Base-by-base conservation (phyloP, 768 basidiomycete genomes). In the Boletus tylopilopsis region DNA sequence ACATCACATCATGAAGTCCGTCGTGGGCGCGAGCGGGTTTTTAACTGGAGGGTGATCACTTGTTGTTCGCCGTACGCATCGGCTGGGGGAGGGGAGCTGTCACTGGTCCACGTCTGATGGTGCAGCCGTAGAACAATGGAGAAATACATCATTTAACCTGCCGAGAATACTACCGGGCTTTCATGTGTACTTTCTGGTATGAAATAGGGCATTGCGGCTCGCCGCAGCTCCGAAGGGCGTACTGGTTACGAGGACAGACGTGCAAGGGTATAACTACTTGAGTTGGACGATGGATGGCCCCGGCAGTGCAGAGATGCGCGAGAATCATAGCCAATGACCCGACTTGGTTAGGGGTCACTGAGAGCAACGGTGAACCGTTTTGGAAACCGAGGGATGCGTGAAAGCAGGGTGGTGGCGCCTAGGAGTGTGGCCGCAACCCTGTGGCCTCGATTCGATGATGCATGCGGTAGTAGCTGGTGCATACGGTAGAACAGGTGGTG, bases 101-200 rank as follows among this genome's bases (percentile, higher is more conserved):
- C 54, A 23, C 25, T n/a, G 4, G 32, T 40, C 25, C 29, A 47
- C 24, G 25, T 40, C 29, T 40, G 36, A 46, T 52, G 39, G 29
- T 42, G 42, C 30, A 45, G 16, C 35, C 38, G 39, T 12, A 29
- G 29, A 13, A 27, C 30, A 36, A 15, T 47, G 34, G 36, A 57
- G n/a, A 43, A 36, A 16, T 24, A 45, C 44, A 29, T 35, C n/a
- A 18, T 37, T 36, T 36, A 41, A 42, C 29, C 34, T 35, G 50
- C 49, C 51, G 49, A 47, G 10, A 59, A 61, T 54, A 42, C 54
- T 13, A 50, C 61, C 61, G 58, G 48, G 36, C 25, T 40, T 41
- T 27, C 47, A 47, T 50, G 29, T 45, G 48, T 42, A 24, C 11
- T 32, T 47, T 39, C 12, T 44, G 46, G 21, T 34, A 44, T 42